Evolutionary conservation across 1,139 yeast genomes (phyloP), one percentile per base, ranked within the genome.

Genomic region (Taiozyma sp.): DNA sequence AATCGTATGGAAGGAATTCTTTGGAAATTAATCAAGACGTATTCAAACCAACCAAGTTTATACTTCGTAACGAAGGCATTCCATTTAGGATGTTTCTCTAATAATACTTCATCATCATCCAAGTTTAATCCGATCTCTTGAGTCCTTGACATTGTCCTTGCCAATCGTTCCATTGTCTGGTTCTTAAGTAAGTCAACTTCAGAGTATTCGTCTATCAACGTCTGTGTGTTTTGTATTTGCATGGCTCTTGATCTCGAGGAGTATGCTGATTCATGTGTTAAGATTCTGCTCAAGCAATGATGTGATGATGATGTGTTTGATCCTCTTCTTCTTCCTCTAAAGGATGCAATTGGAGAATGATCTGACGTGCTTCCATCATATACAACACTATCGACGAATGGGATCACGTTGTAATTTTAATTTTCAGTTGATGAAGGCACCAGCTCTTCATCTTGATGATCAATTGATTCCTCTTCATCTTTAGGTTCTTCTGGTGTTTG

Each of bases 1-100:
- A 88, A 77, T 1, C 91, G 72, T 44, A 83, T 59, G 2, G 95
- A 83, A 45, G 83, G 83, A 0, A 95, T 95, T 16, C 95, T 76
- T 43, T 75, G 61, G 55, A 90, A 77, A 67, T 88, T 89, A 21
- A 63, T 56, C 22, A 68, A n/a, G 43, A 70, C 53, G 49, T 68
- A 71, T 4, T 68, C 60, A 0, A 72, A 24, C 57, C 62, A 67
- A 14, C 66, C 60, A 11, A 72, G 55, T 42, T 66, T 63, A 52
- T 71, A 67, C 47, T 62, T 71, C 14, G 59, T 48, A 6, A 71
- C 57, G 48, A 70, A 67, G 2, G 60, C 50, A 9, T 57, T 49
- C 47, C 48, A 46, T 42, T 45, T 54, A 0, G 53, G 41, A 37
- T 21, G 42, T 19, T 35, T 37, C 6, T 21, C 24, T 28, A 16